phyloP scores from a whole-genome alignment of 2,329 filamentous ascomycete species.

The Aureobasidium pullulans region DNA sequence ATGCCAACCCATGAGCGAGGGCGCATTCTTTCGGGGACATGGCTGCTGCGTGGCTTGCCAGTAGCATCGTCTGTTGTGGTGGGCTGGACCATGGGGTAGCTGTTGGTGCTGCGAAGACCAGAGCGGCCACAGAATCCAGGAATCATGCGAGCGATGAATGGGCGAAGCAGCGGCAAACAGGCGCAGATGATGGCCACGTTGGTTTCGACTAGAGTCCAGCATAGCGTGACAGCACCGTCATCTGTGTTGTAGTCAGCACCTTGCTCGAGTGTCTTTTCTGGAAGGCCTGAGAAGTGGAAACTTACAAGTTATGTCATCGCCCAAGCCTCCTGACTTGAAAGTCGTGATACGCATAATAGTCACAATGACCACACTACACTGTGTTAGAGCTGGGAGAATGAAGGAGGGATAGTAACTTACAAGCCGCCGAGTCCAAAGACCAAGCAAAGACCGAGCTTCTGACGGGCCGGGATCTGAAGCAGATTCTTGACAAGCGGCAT shows the following conservation, averaged over 20 bases:
- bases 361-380: constrained; percentile 19
- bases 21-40: neutral
- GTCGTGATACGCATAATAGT: constrained; percentile 21
- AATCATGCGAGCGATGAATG: constrained; percentile 10
- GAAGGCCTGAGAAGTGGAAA: neutral
- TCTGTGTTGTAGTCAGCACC: neutral
- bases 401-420: constrained; percentile 15
- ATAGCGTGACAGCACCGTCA: constrained; percentile 14
- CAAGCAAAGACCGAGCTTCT: constrained; percentile 22
- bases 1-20: constrained; percentile 9
- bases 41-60: neutral
- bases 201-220: constrained; percentile 24
- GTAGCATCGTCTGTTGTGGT: neutral
- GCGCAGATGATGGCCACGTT: constrained; percentile 24
- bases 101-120: neutral
- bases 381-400: neutral
- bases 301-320: constrained; percentile 19
- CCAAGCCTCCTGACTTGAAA: constrained; percentile 15
- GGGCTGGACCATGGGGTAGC: neutral
- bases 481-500: constrained; percentile 22
- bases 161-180: constrained; percentile 21
- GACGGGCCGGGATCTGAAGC: constrained; percentile 17
- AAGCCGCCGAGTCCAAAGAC: constrained; percentile 25
- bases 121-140: constrained; percentile 3
- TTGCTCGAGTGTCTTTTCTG: neutral